These are phyloP conservation scores for Acer negundo DNA, from an alignment of 345 rosid genomes.

Conservation along the genomic window DNA sequence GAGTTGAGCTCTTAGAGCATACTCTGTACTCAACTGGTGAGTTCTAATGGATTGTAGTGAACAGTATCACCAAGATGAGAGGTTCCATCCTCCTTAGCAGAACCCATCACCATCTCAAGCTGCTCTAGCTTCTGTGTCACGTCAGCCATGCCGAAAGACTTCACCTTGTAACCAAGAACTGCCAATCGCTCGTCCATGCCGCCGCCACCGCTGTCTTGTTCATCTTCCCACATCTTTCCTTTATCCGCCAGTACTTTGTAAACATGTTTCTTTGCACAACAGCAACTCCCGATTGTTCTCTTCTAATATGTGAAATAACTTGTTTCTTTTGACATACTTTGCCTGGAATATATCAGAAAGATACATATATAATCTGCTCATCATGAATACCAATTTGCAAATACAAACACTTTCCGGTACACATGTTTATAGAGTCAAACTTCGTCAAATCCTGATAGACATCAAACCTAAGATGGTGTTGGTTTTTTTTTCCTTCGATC, in stretches of 20 bases:
- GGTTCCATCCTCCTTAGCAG: conserved; percentile 64
- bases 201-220: conserved; percentile 39
- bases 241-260: conserved; percentile 25
- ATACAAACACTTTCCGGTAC: background rate
- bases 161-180: conserved; percentile 79
- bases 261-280: conserved; percentile 33
- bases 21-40: conserved; percentile 66
- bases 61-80: conserved; percentile 62
- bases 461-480: no score
- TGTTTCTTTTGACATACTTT: conserved; percentile 34
- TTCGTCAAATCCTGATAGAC: no score
- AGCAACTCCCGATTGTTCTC: conserved; percentile 28
- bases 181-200: conserved; percentile 86
- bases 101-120: conserved; percentile 75
- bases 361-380: background rate
- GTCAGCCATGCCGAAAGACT: conserved; percentile 81
- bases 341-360: conserved; percentile 39
- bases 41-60: conserved; percentile 81
- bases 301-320: conserved; percentile 27
- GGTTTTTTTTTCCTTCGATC: no score
- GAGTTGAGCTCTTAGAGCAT: conserved; percentile 44
- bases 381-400: conserved; percentile 1
- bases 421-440: background rate
- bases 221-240: conserved; percentile 51
- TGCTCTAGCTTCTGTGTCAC: conserved; percentile 89